Evolutionary conservation across 2,329 filamentous ascomycete genomes (phyloP).

Genomic region (Trichoderma sp.): DNA sequence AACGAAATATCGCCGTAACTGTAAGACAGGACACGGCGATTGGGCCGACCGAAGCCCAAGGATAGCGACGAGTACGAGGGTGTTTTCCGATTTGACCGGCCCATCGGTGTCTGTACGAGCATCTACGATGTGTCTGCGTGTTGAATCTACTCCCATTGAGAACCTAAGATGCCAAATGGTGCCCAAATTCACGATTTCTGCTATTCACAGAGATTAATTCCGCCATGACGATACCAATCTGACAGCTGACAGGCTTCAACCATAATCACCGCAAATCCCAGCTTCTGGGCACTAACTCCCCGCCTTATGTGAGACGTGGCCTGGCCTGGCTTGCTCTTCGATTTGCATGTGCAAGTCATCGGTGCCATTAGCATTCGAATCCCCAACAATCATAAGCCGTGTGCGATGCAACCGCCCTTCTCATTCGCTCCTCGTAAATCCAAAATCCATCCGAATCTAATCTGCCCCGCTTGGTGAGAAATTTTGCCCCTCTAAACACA

Average conservation of each 20-base stretch:
- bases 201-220: neutral
- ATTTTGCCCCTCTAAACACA: slow-evolving; percentile 33
- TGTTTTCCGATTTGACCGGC: neutral
- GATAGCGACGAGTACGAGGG: neutral
- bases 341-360: slow-evolving; percentile 8
- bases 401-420: neutral
- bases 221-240: no score
- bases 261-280: neutral
- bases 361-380: neutral
- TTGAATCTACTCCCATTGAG: neutral
- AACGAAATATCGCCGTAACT: neutral
- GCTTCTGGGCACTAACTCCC: neutral
- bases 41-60: neutral
- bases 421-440: neutral
- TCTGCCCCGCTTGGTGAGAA: slow-evolving; percentile 22
- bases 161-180: neutral
- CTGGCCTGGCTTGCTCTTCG: neutral
- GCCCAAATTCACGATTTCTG: neutral
- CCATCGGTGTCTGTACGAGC: neutral
- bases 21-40: neutral
- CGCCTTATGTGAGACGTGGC: slow-evolving; percentile 14
- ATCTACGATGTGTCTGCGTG: neutral
- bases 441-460: slow-evolving; percentile 1
- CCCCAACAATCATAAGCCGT: slow-evolving; percentile 11
- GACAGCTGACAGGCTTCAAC: neutral